phyloP scores from a whole-genome alignment of 805 yeast species.

The Hanseniaspora vineae region DNA sequence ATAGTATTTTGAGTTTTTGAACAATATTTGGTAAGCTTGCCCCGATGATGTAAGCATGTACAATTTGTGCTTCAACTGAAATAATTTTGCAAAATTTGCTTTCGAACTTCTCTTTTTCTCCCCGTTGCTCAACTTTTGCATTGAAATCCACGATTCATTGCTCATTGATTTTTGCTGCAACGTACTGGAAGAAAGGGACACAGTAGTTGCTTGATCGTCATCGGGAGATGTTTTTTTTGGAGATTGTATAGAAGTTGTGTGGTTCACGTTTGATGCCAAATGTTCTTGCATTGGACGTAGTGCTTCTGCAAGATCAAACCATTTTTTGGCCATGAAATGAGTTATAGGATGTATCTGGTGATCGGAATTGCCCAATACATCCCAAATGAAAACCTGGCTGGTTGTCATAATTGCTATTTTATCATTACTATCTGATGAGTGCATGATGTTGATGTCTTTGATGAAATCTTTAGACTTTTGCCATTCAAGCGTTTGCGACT shows the following conservation, averaged over 20 bases:
- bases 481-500: slow-evolving; percentile 11
- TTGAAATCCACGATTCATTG: background rate
- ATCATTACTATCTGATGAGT: background rate
- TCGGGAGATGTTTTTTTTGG: background rate
- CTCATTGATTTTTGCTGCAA: background rate
- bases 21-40: background rate
- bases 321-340: background rate
- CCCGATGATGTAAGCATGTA: background rate
- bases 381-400: background rate
- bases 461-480: background rate
- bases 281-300: background rate
- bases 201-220: too few relatives aligned
- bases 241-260: background rate
- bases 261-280: background rate
- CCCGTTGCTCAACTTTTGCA: background rate
- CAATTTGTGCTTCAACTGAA: background rate
- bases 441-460: background rate
- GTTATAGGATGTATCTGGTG: background rate
- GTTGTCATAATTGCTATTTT: background rate
- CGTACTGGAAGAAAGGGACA: too few relatives aligned
- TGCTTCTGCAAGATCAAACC: background rate
- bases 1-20: background rate
- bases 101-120: background rate
- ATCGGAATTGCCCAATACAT: background rate
- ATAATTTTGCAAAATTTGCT: background rate